These are phyloP conservation scores for Brassica cretica DNA, from an alignment of 345 rosid species.

Conservation along the genomic window DNA sequence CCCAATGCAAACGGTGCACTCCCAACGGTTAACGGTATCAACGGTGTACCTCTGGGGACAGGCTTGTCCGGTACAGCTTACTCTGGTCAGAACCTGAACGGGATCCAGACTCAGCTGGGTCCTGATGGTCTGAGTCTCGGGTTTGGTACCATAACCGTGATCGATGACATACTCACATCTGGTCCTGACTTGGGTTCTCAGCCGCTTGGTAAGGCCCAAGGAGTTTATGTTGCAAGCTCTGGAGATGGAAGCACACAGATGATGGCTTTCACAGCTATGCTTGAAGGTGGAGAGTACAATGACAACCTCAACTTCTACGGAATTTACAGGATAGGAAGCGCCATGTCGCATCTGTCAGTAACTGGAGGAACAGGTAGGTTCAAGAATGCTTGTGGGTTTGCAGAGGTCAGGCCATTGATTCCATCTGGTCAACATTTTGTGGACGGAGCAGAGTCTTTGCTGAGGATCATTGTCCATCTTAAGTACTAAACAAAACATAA, in stretches of 20 bases:
- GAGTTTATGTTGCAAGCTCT: conserved; percentile 84
- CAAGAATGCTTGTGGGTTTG: conserved; percentile 62
- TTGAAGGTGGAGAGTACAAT: conserved; percentile 90
- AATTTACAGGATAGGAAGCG: conserved; percentile 62
- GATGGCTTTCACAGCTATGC: conserved; percentile 91
- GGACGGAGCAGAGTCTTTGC: conserved; percentile 72
- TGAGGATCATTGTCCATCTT: conserved; percentile 70
- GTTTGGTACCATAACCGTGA: conserved; percentile 89
- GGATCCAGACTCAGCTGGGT: conserved; percentile 73
- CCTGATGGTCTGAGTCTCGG: conserved; percentile 83
- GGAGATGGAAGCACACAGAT: conserved; percentile 80
- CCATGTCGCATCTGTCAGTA: conserved; percentile 71
- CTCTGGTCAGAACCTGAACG: conserved; percentile 47
- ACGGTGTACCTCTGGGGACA: conserved; percentile 86
- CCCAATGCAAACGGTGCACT: conserved; percentile 90
- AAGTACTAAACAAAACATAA: conserved; percentile 34
- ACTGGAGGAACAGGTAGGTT: conserved; percentile 91
- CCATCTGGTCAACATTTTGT: conserved; percentile 69
- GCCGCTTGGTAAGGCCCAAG: conserved; percentile 83
- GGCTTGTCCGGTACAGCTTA: conserved; percentile 78
- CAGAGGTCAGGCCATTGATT: conserved; percentile 69
- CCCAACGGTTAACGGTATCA: conserved; percentile 75
- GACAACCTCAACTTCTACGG: conserved; percentile 91
- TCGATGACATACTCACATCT: conserved; percentile 71
- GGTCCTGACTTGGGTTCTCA: conserved; percentile 82